These are phyloP conservation scores for Dissophora ornata DNA, from an alignment of 192 early-diverging fungal genomes.

Conservation along the genomic window DNA sequence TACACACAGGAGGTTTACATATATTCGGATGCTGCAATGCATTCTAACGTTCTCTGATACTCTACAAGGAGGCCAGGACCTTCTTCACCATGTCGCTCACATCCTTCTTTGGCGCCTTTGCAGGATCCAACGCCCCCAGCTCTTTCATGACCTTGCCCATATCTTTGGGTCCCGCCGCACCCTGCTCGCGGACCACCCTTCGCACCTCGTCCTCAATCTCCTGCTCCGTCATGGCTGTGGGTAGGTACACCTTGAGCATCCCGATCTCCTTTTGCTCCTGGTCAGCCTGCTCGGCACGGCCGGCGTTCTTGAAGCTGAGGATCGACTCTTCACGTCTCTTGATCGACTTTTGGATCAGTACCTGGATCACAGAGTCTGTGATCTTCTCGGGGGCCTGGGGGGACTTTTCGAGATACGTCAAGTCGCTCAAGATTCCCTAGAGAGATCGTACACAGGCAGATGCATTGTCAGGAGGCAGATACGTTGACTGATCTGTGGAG, in stretches of 20 bases:
- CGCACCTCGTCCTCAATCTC: conserved; percentile 76
- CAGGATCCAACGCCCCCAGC: conserved; percentile 69
- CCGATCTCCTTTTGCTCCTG: conserved; percentile 75
- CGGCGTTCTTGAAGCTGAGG: conserved; percentile 69
- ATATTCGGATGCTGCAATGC: too few relatives aligned
- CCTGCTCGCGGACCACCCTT: conserved; percentile 62
- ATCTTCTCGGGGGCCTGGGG: conserved; percentile 53
- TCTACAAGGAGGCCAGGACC: conserved; percentile 60
- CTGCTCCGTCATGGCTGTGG: conserved; percentile 76
- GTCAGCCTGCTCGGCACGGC: conserved; percentile 78
- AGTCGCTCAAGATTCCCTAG: conserved; percentile 83
- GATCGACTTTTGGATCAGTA: conserved; percentile 81
- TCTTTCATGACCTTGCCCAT: conserved; percentile 91
- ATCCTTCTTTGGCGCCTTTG: conserved; percentile 78
- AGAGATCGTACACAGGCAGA: conserved; percentile 54
- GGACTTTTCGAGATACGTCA: conserved; percentile 82
- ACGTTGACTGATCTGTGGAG: neutral
- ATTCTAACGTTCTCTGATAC: neutral
- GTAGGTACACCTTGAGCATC: conserved; percentile 80
- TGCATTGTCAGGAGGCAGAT: neutral
- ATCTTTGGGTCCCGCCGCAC: conserved; percentile 74
- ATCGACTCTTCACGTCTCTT: conserved; percentile 87
- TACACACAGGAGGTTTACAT: too few relatives aligned
- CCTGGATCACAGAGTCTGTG: conserved; percentile 69
- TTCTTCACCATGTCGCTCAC: conserved; percentile 83